Percentiles rank a stretch among this genome's conserved stretches.
Conservation (phyloP, 1,284 basidiomycete genomes). For the Irpex lacteus region DNA sequence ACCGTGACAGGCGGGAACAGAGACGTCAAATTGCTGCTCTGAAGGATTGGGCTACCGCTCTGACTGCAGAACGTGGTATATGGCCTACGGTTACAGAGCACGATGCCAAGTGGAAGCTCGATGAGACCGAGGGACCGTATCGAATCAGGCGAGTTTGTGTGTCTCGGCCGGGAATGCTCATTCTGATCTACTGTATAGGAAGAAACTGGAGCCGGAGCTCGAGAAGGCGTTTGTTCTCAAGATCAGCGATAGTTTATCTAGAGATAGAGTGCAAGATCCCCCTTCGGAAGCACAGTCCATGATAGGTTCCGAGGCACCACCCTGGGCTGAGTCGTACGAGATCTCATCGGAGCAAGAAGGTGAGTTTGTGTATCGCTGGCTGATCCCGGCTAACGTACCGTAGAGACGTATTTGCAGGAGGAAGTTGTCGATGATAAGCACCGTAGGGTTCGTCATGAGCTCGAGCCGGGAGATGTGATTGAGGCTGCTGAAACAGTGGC, state of each 20-base stretch:
- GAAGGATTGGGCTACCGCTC: conserved; percentile 54
- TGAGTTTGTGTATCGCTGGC: conserved; percentile 23
- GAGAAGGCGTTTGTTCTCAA: conserved; percentile 50
- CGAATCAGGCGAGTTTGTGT: conserved; percentile 62
- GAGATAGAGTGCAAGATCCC: conserved; percentile 57
- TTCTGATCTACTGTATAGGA: conserved; percentile 39
- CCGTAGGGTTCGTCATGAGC: conserved; percentile 75
- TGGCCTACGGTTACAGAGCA: conserved; percentile 60
- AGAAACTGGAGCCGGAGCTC: conserved; percentile 66
- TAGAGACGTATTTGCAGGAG: conserved; percentile 46
- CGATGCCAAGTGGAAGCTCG: conserved; percentile 66
- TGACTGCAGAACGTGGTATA: conserved; percentile 73
- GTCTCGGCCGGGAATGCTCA: conserved; percentile 1
- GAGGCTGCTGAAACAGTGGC: conserved; percentile 88
- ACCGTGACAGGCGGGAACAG: conserved; percentile 58
- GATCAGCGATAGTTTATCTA: conserved; percentile 43
- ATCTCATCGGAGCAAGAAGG: conserved; percentile 65
- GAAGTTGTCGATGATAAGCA: conserved; percentile 78
- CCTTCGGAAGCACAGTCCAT: conserved; percentile 60
- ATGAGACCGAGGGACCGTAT: conserved; percentile 87
- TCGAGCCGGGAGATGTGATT: conserved; percentile 88
- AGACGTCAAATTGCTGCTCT: conserved; percentile 63
- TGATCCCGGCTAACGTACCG: neutral
- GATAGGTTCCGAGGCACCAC: conserved; percentile 61
- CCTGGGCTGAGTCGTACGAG: conserved; percentile 80